Evolutionary conservation across 306 rosid genomes (phyloP).

Genomic region (Datisca glomerata): DNA sequence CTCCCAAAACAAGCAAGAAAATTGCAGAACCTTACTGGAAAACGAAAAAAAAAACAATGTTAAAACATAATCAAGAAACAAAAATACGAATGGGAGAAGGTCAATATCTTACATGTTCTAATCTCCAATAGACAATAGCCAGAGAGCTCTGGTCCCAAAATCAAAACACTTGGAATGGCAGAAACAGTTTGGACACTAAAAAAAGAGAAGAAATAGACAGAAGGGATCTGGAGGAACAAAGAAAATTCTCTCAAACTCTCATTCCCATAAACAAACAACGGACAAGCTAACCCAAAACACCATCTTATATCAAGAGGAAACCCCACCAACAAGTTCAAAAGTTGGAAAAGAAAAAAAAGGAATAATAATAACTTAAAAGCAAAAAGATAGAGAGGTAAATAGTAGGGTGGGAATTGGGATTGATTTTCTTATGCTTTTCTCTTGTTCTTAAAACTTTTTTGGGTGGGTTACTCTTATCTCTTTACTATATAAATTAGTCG

Average conservation of each 20-base stretch:
- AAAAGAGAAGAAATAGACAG: no score
- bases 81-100: background rate
- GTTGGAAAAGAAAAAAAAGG: background rate
- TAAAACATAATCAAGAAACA: background rate
- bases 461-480: no score
- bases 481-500: no score
- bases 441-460: background rate
- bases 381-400: background rate
- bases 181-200: no score
- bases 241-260: no score
- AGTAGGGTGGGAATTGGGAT: no score
- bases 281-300: no score
- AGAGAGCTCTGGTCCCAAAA: slow-evolving; percentile 24
- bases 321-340: background rate
- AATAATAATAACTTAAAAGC: background rate
- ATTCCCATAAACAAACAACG: no score
- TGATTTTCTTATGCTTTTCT: background rate
- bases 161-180: no score
- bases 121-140: background rate
- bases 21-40: slow-evolving; percentile 5
- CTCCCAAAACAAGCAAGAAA: slow-evolving; percentile 3
- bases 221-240: no score
- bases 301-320: no score
- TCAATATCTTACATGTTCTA: background rate
- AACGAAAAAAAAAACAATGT: slow-evolving; percentile 1